Evolutionary conservation across 1,284 basidiomycete species (phyloP).

Genomic region (Heterobasidion parviporum): DNA sequence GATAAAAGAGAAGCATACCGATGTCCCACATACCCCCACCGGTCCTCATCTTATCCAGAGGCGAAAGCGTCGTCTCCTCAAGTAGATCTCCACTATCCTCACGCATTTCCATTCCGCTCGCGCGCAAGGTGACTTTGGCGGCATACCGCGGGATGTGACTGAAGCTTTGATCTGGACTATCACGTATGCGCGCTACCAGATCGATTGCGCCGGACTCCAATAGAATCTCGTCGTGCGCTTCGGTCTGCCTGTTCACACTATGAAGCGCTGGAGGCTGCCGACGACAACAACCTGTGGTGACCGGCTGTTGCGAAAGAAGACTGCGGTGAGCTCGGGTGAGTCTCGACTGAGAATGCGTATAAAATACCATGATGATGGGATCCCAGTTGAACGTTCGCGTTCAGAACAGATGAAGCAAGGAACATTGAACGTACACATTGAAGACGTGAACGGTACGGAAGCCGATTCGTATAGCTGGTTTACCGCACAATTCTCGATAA

Average conservation of each 20-base stretch:
- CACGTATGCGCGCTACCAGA: not conserved
- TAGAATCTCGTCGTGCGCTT: not conserved
- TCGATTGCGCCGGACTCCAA: not conserved
- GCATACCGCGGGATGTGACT: not conserved
- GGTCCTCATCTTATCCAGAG: not conserved
- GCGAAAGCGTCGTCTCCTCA: not conserved
- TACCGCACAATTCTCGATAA: not conserved
- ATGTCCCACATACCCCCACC: constrained; percentile 5
- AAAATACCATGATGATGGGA: not conserved
- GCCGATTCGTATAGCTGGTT: not conserved
- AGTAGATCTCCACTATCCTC: not conserved
- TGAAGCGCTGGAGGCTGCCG: not conserved
- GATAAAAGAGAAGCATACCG: constrained; percentile 5
- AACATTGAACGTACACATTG: not conserved
- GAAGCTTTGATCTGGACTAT: not conserved
- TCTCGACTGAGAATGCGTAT: not conserved
- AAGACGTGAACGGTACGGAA: not conserved
- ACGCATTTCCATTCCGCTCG: not conserved
- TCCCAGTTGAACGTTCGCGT: not conserved
- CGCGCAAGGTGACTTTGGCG: not conserved
- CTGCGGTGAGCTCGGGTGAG: not conserved
- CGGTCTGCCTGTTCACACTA: not conserved
- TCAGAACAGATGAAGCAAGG: too few species aligned
- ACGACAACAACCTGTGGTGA: not conserved
- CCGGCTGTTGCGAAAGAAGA: not conserved